These are phyloP conservation scores for Uronychia setigera DNA, from an alignment of 73 alveolate species.

Conservation along the genomic window DNA sequence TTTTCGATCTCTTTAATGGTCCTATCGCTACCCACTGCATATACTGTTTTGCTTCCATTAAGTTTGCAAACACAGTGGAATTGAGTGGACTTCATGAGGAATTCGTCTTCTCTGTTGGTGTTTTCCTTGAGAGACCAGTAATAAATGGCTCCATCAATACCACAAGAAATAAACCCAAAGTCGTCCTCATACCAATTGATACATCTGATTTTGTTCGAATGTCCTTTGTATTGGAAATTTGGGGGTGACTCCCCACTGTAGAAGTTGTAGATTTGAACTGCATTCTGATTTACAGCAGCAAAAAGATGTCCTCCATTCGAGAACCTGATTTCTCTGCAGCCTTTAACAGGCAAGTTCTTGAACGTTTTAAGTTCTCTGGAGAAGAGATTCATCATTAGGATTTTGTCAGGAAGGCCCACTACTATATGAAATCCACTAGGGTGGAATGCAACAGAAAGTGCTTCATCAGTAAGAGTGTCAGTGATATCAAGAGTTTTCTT, in stretches of 20 bases:
- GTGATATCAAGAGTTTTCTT: slow-evolving; percentile 84
- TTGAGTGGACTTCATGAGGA: slow-evolving; percentile 27
- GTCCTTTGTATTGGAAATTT: slow-evolving; percentile 68
- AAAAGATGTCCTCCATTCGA: slow-evolving; percentile 95
- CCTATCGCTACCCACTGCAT: slow-evolving; percentile 56
- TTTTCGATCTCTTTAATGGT: slow-evolving; percentile 37
- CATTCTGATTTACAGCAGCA: slow-evolving; percentile 88
- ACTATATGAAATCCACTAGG: slow-evolving; percentile 98
- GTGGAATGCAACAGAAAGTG: slow-evolving; percentile 91
- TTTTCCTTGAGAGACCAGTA: slow-evolving; percentile 86
- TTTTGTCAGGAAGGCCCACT: slow-evolving; percentile 91
- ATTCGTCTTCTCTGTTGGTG: slow-evolving; percentile 48
- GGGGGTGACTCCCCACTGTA: slow-evolving; percentile 89
- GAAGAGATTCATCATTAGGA: slow-evolving; percentile 87
- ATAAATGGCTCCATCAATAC: slow-evolving; percentile 87
- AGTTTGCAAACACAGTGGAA: slow-evolving; percentile 49
- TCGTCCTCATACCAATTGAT: slow-evolving; percentile 94
- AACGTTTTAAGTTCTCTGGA: slow-evolving; percentile 85
- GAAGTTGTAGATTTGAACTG: slow-evolving; percentile 86
- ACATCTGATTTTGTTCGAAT: slow-evolving; percentile 68
- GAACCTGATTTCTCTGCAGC: slow-evolving; percentile 88
- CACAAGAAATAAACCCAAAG: slow-evolving; percentile 86
- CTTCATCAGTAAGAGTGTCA: slow-evolving; percentile 88
- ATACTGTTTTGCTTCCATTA: slow-evolving; percentile 50
- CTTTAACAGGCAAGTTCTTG: slow-evolving; percentile 89